Conservation (phyloP, 106 monocot species). For the Apostasia ramifera region DNA sequence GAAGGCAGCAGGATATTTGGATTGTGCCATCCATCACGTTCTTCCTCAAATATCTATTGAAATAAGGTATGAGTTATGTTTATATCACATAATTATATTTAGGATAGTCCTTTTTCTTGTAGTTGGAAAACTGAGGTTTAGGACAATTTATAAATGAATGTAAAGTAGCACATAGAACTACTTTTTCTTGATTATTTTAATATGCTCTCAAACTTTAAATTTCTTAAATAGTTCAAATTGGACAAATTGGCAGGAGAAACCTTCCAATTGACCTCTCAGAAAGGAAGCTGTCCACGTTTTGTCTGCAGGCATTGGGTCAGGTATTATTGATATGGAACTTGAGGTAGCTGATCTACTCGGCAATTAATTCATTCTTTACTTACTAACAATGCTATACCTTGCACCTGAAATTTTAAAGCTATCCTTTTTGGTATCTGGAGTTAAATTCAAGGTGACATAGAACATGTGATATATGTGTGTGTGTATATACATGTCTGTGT, state of each 20-base stretch:
- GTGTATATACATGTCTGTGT: too few species aligned
- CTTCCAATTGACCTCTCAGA: constrained; percentile 71
- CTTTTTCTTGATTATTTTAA: background rate
- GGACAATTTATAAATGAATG: background rate
- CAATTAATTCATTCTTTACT: too few species aligned
- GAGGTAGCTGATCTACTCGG: too few species aligned
- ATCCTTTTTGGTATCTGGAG: too few species aligned
- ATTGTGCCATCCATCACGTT: constrained; percentile 57
- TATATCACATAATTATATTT: background rate
- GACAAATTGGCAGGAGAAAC: constrained; percentile 30
- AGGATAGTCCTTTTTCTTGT: background rate
- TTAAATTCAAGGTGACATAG: too few species aligned
- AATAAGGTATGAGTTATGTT: constrained; percentile 27
- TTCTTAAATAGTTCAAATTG: background rate
- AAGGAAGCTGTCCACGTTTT: constrained; percentile 55
- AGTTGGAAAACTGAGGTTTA: background rate
- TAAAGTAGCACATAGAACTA: background rate
- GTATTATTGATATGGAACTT: constrained; percentile 21
- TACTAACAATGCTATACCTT: too few species aligned
- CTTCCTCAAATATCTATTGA: constrained; percentile 56
- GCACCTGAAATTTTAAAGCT: too few species aligned
- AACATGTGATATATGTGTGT: too few species aligned
- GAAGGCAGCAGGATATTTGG: constrained; percentile 81
- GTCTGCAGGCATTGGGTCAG: constrained; percentile 82
- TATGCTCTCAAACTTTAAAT: background rate